Percentiles rank a stretch among this genome's conserved stretches.
phyloP scores from a whole-genome alignment of 805 yeast species.

The Priceomyces castillae region DNA sequence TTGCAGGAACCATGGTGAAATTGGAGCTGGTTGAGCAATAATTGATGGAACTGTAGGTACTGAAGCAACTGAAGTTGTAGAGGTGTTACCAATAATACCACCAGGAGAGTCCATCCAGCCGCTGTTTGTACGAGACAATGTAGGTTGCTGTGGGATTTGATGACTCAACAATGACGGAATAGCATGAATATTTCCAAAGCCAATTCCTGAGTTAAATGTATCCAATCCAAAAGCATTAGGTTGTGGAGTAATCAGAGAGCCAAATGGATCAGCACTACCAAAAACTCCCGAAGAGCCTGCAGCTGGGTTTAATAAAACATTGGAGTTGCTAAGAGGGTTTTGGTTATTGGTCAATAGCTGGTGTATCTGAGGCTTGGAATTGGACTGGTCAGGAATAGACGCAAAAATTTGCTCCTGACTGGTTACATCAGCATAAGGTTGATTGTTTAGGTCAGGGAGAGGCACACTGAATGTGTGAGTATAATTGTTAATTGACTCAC shows the following conservation, averaged over 20 bases:
- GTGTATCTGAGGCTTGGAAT: conserved; percentile 25
- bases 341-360: conserved; percentile 24
- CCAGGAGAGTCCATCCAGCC: conserved; percentile 35
- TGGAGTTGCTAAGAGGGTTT: conserved; percentile 25
- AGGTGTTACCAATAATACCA: conserved; percentile 20
- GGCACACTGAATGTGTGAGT: conserved; percentile 63
- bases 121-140: conserved; percentile 31
- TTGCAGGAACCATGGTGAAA: conserved; percentile 41
- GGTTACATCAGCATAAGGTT: no score
- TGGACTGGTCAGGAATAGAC: conserved; percentile 3
- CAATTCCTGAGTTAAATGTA: conserved; percentile 14
- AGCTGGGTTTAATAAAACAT: conserved; percentile 20
- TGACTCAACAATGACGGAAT: conserved; percentile 37
- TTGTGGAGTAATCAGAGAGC: conserved; percentile 11
- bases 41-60: conserved; percentile 21
- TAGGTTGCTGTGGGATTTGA: conserved; percentile 30
- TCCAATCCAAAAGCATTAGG: conserved; percentile 26
- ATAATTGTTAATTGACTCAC: conserved; percentile 46
- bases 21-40: conserved; percentile 35
- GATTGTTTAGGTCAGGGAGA: conserved; percentile 34
- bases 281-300: conserved; percentile 16
- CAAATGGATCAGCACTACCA: conserved; percentile 25
- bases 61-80: conserved; percentile 28
- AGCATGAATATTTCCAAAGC: conserved; percentile 15
- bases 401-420: conserved; percentile 2